A percentile compares a stretch with the other conserved stretches of the same genome.
phyloP scores from a whole-genome alignment of 768 basidiomycete genomes.

The Boletus subcaerulescens region DNA sequence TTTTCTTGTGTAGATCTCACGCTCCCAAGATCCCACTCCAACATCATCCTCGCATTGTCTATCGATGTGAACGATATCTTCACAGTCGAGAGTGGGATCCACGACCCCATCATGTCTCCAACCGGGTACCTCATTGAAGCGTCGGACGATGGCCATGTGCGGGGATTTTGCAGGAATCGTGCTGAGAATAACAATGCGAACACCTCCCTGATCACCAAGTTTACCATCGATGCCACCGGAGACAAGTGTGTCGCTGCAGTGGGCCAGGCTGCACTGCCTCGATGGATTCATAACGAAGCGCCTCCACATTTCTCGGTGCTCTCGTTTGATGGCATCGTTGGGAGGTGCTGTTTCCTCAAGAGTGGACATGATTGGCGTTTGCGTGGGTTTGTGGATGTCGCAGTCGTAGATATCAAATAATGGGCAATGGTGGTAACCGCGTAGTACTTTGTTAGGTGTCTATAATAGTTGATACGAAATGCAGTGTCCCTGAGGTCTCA shows the following conservation, averaged over 20 bases:
- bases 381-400: background rate
- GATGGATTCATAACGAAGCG: background rate
- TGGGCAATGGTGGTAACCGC: too few relatives aligned
- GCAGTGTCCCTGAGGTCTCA: too few relatives aligned
- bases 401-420: background rate
- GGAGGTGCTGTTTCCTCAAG: slow-evolving; percentile 3
- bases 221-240: slow-evolving; percentile 3
- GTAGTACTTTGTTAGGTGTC: too few relatives aligned
- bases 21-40: background rate
- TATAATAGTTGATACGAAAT: too few relatives aligned
- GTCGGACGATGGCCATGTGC: slow-evolving; percentile 5
- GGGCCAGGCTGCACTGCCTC: background rate
- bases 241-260: slow-evolving; percentile 1
- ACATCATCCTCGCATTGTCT: background rate
- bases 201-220: background rate
- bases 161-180: background rate
- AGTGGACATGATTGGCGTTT: background rate
- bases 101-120: background rate
- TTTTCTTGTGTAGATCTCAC: slow-evolving; percentile 3
- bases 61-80: background rate
- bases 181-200: background rate
- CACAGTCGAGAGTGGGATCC: background rate
- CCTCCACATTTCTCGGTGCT: background rate
- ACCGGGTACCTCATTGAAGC: background rate
- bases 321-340: background rate